These are phyloP conservation scores for Lipomyces starkeyi DNA, from an alignment of 805 yeast genomes.

Conservation along the genomic window DNA sequence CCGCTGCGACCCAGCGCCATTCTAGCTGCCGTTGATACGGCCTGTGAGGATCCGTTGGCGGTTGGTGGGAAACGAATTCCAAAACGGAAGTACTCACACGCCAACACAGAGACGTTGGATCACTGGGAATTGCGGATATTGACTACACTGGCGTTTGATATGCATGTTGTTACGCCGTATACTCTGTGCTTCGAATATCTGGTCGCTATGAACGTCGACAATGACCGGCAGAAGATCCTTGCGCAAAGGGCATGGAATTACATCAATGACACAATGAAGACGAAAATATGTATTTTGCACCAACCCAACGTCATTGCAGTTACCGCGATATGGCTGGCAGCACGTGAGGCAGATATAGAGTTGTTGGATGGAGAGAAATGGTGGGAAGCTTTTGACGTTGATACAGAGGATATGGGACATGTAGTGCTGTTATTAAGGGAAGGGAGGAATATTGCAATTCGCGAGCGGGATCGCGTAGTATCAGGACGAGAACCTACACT, in stretches of 20 bases:
- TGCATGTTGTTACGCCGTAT: conserved; percentile 33
- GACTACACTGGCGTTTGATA: conserved; percentile 33
- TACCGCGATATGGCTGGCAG: conserved; percentile 36
- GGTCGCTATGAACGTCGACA: background rate
- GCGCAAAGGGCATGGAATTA: conserved; percentile 35
- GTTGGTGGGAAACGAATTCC: conserved; percentile 10
- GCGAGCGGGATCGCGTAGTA: conserved; percentile 22
- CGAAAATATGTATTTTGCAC: conserved; percentile 28
- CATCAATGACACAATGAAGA: conserved; percentile 30
- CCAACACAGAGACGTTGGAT: conserved; percentile 11
- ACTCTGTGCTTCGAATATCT: conserved; percentile 27
- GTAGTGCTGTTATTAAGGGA: conserved; percentile 38
- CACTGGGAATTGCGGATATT: conserved; percentile 27
- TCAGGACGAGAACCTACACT: conserved; percentile 12
- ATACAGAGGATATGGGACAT: conserved; percentile 40
- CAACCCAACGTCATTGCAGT: conserved; percentile 37
- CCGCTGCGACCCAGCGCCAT: conserved; percentile 16
- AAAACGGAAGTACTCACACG: background rate
- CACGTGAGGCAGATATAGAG: conserved; percentile 30
- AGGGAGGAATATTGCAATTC: conserved; percentile 38
- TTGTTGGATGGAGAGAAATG: conserved; percentile 39
- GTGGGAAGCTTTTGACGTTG: conserved; percentile 37
- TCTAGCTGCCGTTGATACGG: conserved; percentile 22
- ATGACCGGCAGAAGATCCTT: background rate
- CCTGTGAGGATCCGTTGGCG: conserved; percentile 27